Percentiles rank a stretch among this genome's conserved stretches.
Evolutionary conservation across 371 early-diverging fungal species (phyloP).

Genomic region (Lichtheimia hyalospora): DNA sequence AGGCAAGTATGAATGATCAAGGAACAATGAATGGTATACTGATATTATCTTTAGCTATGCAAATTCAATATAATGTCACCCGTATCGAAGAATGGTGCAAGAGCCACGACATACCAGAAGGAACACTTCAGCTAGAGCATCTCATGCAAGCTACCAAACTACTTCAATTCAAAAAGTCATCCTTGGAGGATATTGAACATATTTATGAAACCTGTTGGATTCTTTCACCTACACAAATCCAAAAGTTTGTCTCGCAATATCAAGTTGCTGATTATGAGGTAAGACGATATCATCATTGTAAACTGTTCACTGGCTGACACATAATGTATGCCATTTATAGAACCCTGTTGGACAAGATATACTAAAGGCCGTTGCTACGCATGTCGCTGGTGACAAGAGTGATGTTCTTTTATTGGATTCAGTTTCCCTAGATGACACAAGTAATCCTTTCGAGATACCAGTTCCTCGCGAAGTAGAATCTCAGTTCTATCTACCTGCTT

Average conservation of each 20-base stretch:
- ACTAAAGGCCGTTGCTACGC: conserved; percentile 83
- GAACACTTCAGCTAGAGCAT: conserved; percentile 83
- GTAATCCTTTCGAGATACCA: conserved; percentile 62
- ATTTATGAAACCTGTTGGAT: conserved; percentile 92
- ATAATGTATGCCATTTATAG: conserved; percentile 14
- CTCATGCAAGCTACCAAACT: conserved; percentile 91
- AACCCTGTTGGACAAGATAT: conserved; percentile 89
- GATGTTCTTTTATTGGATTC: conserved; percentile 88
- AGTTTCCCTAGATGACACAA: conserved; percentile 73
- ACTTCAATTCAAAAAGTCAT: conserved; percentile 83
- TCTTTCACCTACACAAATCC: conserved; percentile 87
- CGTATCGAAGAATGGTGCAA: conserved; percentile 95
- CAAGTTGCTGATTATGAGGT: conserved; percentile 75
- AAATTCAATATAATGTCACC: conserved; percentile 94
- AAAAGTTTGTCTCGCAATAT: conserved; percentile 82
- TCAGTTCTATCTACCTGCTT: conserved; percentile 60
- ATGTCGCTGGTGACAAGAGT: conserved; percentile 88
- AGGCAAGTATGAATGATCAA: conserved; percentile 35
- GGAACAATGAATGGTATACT: not conserved
- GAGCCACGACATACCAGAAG: conserved; percentile 80
- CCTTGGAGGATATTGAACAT: conserved; percentile 85
- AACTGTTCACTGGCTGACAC: not conserved
- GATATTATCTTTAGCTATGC: conserved; percentile 53
- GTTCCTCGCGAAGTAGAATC: conserved; percentile 52
- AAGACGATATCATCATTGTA: not conserved